phyloP scores from a whole-genome alignment of 306 rosid genomes.

The Prinsepia uniflora region DNA sequence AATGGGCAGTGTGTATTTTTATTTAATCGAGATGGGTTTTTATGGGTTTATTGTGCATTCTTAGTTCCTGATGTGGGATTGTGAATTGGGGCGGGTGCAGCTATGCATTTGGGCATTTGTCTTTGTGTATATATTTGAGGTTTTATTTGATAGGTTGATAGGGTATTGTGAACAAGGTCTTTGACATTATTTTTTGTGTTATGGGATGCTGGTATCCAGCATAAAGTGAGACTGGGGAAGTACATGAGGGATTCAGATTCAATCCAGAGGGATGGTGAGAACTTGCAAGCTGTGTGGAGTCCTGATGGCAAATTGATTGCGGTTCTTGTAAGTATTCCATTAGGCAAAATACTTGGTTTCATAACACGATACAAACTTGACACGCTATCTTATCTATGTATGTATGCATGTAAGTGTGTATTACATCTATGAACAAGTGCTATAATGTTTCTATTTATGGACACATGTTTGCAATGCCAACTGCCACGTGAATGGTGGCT shows the following conservation, averaged over 20 bases:
- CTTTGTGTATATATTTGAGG: neutral
- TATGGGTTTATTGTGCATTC: neutral
- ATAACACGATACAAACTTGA: neutral
- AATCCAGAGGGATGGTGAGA: constrained; percentile 77
- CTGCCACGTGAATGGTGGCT: neutral
- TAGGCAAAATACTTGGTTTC: neutral
- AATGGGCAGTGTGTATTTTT: neutral
- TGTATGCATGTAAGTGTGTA: neutral
- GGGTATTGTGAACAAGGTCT: constrained; percentile 15
- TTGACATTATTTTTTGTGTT: constrained; percentile 42
- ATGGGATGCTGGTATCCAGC: constrained; percentile 42
- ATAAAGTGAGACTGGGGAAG: constrained; percentile 88
- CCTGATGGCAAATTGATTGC: constrained; percentile 86
- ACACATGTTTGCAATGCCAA: neutral
- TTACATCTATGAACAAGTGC: neutral
- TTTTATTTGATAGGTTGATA: neutral
- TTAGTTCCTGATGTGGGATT: neutral
- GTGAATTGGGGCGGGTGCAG: neutral
- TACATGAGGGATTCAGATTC: constrained; percentile 84
- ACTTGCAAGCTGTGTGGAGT: constrained; percentile 94
- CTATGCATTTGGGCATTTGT: neutral
- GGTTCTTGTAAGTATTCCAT: constrained; percentile 56
- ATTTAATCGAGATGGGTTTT: constrained; percentile 22
- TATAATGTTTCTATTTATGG: neutral
- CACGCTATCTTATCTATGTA: neutral